Evolutionary conservation across 345 rosid genomes (phyloP), one percentile per base, ranked within the genome.

Genomic region (Camelina neglecta): DNA sequence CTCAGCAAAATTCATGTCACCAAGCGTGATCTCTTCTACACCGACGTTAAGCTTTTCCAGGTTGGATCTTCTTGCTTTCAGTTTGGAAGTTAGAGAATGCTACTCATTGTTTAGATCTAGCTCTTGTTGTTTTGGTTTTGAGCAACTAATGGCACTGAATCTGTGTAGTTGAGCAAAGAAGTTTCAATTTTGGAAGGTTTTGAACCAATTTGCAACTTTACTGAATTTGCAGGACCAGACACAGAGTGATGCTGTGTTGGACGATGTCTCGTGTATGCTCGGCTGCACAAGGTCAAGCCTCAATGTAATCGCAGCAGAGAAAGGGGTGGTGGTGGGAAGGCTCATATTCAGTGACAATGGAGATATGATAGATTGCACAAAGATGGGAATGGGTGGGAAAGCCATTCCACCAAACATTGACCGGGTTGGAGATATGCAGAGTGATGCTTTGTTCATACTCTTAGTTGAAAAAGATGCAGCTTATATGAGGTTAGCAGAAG

Each of bases 361-460:
- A 5, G 97, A 95, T 54, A 88, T 95, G 97, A 95, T 95, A 55
- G 99, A 95, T 64, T 92, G 97, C 70, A 95, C 99, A 1, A 92
- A 92, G 74, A 92, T 92, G 99, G 96, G 99, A 9, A 92, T 95
- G 90, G 99, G 96, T n/a, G 97, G 97, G 60, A 95, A 95, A 81
- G 99, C 97, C 0, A 95, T 95, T 13, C 99, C 99, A 1, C 99
- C 97, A 0, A 95, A 95, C 55, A 95, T 95, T 0, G 97, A 95
- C 21, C 70, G 99, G 38, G 99, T 95, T 8, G 99, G 97, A 5
- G 97, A 92, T 72, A 92, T 95, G 99, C 84, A 84, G 77, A 90
- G 96, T 16, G 99, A 95, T 77, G 99, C 99, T 0, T 53, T 82
- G 79, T 95, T 95, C 57, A 89, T 95, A 55, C 82, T 92, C 12